A percentile compares a stretch with the other conserved stretches of the same genome.
Conservation (phyloP, 768 basidiomycete genomes). For the Lactarius hatsudake region DNA sequence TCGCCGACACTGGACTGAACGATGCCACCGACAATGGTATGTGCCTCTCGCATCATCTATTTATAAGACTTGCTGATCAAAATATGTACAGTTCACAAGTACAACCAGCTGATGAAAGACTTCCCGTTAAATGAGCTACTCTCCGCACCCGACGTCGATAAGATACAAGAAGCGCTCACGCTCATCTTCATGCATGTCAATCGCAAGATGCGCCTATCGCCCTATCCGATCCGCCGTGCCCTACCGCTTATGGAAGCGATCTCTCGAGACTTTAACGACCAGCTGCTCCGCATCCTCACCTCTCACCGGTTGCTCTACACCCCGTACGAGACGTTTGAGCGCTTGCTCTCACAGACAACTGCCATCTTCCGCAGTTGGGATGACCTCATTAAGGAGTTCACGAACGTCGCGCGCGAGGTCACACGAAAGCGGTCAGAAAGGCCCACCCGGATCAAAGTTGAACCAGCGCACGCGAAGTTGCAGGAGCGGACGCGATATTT, state of each 20-base stretch:
- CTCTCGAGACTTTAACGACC: slow-evolving; percentile 95
- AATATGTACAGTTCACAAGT: slow-evolving; percentile 75
- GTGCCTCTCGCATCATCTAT: slow-evolving; percentile 30
- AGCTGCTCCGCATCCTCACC: slow-evolving; percentile 85
- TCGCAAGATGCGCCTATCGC: slow-evolving; percentile 92
- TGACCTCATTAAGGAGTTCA: slow-evolving; percentile 63
- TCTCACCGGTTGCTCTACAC: slow-evolving; percentile 91
- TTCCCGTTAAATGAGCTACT: slow-evolving; percentile 96
- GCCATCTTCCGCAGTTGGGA: slow-evolving; percentile 64
- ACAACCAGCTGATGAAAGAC: slow-evolving; percentile 98
- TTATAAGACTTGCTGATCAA: slow-evolving; percentile 3
- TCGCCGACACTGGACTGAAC: slow-evolving; percentile 95
- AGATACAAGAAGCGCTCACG: slow-evolving; percentile 84
- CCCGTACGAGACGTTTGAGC: slow-evolving; percentile 92
- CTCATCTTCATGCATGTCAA: slow-evolving; percentile 93
- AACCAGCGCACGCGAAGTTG: slow-evolving; percentile 85
- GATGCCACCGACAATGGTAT: slow-evolving; percentile 85
- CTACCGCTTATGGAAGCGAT: slow-evolving; percentile 98
- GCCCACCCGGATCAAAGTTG: slow-evolving; percentile 96
- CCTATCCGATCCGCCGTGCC: slow-evolving; percentile 94
- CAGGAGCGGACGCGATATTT: slow-evolving; percentile 87
- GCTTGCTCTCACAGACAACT: slow-evolving; percentile 70
- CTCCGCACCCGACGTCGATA: slow-evolving; percentile 93
- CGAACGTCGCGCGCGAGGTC: slow-evolving; percentile 78
- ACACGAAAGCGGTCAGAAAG: slow-evolving; percentile 85